A percentile compares a stretch with the other conserved stretches of the same genome.
These are phyloP conservation scores for Neohortaea acidophila DNA, from an alignment of 495 filamentous ascomycete genomes.

Conservation along the genomic window DNA sequence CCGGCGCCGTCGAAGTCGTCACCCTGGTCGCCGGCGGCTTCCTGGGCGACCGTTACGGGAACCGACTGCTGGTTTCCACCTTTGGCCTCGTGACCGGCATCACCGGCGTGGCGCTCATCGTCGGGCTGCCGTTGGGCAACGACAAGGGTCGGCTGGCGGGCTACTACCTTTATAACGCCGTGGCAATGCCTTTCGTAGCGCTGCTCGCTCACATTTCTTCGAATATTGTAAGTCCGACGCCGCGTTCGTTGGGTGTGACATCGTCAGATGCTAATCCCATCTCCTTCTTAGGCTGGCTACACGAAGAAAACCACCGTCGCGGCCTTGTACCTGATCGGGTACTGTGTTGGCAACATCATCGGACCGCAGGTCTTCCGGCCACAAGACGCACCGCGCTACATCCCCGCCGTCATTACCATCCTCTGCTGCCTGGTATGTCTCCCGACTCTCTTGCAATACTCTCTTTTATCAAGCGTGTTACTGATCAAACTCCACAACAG, in stretches of 20 bases:
- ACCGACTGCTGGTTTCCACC: slow-evolving; percentile 37
- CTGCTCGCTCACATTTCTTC: slow-evolving; percentile 43
- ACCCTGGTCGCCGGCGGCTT: slow-evolving; percentile 43
- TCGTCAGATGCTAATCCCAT: neutral
- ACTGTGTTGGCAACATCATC: slow-evolving; percentile 15
- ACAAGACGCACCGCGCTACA: slow-evolving; percentile 43
- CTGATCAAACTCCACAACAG: neutral
- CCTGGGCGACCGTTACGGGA: slow-evolving; percentile 41
- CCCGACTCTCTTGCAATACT: no score
- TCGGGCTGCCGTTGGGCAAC: slow-evolving; percentile 45
- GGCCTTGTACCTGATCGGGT: slow-evolving; percentile 48
- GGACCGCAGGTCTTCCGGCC: slow-evolving; percentile 32
- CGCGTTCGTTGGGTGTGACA: neutral
- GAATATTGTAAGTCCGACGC: slow-evolving; percentile 32
- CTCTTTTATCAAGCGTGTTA: neutral
- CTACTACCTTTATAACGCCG: slow-evolving; percentile 48
- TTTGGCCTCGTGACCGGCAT: slow-evolving; percentile 31
- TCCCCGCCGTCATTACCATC: slow-evolving; percentile 53
- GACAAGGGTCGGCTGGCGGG: slow-evolving; percentile 44
- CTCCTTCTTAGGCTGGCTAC: slow-evolving; percentile 26
- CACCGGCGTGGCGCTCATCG: slow-evolving; percentile 49
- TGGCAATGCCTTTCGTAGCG: slow-evolving; percentile 43
- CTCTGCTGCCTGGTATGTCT: slow-evolving; percentile 39
- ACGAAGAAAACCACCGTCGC: slow-evolving; percentile 63
- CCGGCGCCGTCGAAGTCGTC: slow-evolving; percentile 51